Base-by-base conservation (phyloP, 495 filamentous ascomycete genomes). In the Melanomma pulvis-pyrius region DNA sequence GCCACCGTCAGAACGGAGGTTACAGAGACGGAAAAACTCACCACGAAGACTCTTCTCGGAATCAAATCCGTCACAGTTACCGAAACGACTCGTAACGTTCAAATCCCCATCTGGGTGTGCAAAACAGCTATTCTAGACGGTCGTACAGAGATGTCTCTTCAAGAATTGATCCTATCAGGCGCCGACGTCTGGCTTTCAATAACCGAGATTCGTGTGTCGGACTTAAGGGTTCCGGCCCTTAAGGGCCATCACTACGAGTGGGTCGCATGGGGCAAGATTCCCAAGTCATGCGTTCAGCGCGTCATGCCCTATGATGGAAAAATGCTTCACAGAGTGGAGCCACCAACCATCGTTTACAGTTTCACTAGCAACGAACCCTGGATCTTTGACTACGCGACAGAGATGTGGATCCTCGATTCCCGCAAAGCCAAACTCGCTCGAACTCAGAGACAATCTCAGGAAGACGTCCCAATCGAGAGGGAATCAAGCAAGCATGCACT, bases 121-220 rank as follows among this genome's bases (percentile, higher is more conserved):
- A 41, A 11, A 6, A 44, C 44, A 26, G 59, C 26, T 7, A 26
- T 52, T 26, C 59, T 47, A 17, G 26, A 34, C 1, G 26, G 49
- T 29, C 7, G 24, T 22, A 2, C 26, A 17, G 11, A 24, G 1
- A 52, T 54, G 6, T 12, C 25, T 3, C n/a, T 52, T 28, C 19
- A 61, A 24, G 15, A 62, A 17, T 44, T 62, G 2, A 15, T 9
- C 5, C 12, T 3, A 1, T 62, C 59, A 17, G 49, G 49, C n/a
- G 47, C 28, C 1, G 59, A 52, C 32, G 32, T 62, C 12, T 62
- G 59, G 59, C 24, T 53, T 3, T 62, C 59, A n/a, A 62, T 62
- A 12, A 53, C 59, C 9, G 59, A 62, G 24, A 24, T 62, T 13
- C 47, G 49, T 12, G 2, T 22, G 2, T 52, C n/a, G 2, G 41